Evolutionary conservation across 495 filamentous ascomycete species (phyloP).

Genomic region (Lasiosphaeriaceae sp.): DNA sequence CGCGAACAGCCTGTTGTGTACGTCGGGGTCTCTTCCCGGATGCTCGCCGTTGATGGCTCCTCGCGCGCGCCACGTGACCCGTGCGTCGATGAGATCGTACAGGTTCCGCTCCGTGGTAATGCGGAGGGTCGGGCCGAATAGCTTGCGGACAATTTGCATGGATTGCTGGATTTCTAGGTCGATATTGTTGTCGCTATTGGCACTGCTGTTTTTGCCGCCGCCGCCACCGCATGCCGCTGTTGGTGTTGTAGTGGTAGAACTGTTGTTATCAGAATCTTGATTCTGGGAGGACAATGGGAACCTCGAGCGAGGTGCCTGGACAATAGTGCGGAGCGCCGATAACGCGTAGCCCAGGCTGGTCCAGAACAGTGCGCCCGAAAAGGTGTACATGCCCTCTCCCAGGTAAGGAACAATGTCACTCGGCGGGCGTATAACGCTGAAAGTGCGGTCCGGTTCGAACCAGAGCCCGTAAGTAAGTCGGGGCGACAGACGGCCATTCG

Average conservation of each 20-base stretch:
- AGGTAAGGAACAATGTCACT: slow-evolving; percentile 12
- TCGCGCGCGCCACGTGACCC: slow-evolving; percentile 7
- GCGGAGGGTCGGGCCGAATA: slow-evolving; percentile 7
- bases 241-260: background rate
- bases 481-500: slow-evolving; percentile 5
- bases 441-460: slow-evolving; percentile 12
- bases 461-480: slow-evolving; percentile 15
- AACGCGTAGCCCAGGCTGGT: slow-evolving; percentile 7
- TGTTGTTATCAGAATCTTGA: background rate
- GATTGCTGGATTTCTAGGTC: background rate
- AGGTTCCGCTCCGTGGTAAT: background rate
- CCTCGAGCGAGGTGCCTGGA: background rate
- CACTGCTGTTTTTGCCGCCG: background rate
- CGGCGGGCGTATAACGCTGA: slow-evolving; percentile 11
- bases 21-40: slow-evolving; percentile 10
- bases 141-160: background rate
- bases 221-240: too few relatives aligned
- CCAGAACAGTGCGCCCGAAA: slow-evolving; percentile 12
- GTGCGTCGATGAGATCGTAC: slow-evolving; percentile 15
- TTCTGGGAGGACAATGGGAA: background rate
- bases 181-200: background rate
- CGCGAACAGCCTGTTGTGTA: background rate
- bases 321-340: background rate
- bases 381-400: slow-evolving; percentile 9
- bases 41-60: slow-evolving; percentile 13